A percentile compares a stretch with the other conserved stretches of the same genome.
phyloP scores from a whole-genome alignment of 306 rosid genomes.

The Erythrophleum fordii region DNA sequence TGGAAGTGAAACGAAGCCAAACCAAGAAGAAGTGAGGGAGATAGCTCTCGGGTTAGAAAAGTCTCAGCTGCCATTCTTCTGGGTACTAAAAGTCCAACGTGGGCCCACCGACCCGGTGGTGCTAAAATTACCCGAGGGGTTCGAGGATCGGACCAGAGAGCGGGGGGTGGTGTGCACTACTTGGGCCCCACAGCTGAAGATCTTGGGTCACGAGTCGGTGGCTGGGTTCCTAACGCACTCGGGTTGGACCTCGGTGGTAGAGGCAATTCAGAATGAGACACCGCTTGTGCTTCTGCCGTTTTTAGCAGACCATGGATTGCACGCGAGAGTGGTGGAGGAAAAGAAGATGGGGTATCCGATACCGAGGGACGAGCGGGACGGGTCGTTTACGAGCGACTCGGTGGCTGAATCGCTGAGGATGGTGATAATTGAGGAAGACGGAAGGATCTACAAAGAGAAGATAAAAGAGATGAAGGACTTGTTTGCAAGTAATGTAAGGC shows the following conservation, averaged over 20 bases:
- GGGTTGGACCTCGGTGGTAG: slow-evolving; percentile 7
- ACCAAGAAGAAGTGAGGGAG: too few species aligned
- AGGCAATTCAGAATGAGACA: background rate
- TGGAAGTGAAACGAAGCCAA: too few species aligned
- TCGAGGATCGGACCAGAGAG: slow-evolving; percentile 43
- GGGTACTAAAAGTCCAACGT: background rate
- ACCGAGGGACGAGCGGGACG: slow-evolving; percentile 38
- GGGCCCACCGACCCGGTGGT: background rate
- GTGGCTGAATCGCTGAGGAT: slow-evolving; percentile 6
- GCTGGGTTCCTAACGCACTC: slow-evolving; percentile 18
- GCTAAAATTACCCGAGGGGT: slow-evolving; percentile 41
- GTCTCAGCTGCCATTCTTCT: too few species aligned
- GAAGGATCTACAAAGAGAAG: slow-evolving; percentile 38
- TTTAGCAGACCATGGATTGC: slow-evolving; percentile 38
- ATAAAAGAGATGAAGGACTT: slow-evolving; percentile 5
- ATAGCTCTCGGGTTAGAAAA: too few species aligned
- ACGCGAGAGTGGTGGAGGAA: slow-evolving; percentile 36
- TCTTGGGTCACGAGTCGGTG: slow-evolving; percentile 24
- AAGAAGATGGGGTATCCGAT: slow-evolving; percentile 35
- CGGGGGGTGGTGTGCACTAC: slow-evolving; percentile 39
- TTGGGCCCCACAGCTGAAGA: slow-evolving; percentile 44
- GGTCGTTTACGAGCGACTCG: slow-evolving; percentile 33
- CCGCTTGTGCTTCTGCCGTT: slow-evolving; percentile 24
- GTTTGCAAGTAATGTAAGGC: background rate
- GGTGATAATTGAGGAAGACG: slow-evolving; percentile 38